Conservation (phyloP, 2,329 filamentous ascomycete genomes). For the Aureobasidium zeae region DNA sequence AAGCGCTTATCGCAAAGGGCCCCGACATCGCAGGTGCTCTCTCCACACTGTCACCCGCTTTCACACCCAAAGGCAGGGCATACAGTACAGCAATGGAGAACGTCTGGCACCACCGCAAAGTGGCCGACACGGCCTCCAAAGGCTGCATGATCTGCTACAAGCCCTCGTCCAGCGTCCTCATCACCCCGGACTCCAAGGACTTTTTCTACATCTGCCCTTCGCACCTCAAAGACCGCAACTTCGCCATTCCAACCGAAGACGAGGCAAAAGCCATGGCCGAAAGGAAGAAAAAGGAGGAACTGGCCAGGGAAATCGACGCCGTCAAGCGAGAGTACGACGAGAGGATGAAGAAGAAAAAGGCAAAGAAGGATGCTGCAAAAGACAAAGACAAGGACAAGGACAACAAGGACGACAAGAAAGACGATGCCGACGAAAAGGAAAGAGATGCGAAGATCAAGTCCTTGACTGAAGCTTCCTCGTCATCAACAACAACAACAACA, state of each 20-base stretch:
- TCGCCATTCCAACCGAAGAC: constrained; percentile 63
- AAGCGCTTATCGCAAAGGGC: constrained; percentile 15
- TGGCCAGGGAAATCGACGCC: constrained; percentile 40
- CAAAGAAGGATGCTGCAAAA: constrained; percentile 34
- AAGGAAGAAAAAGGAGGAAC: constrained; percentile 44
- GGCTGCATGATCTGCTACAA: constrained; percentile 90
- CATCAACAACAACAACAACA: constrained; percentile 31
- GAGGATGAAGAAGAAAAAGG: constrained; percentile 33
- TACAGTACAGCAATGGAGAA: constrained; percentile 43
- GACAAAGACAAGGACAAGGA: constrained; percentile 52
- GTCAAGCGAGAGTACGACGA: constrained; percentile 46
- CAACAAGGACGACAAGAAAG: constrained; percentile 58
- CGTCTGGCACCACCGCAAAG: constrained; percentile 73
- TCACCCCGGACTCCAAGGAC: constrained; percentile 85
- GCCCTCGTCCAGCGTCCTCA: constrained; percentile 73
- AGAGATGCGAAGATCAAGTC: constrained; percentile 49
- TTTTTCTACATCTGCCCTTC: constrained; percentile 74
- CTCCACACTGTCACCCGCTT: background rate
- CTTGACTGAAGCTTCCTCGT: constrained; percentile 30
- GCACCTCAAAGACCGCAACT: constrained; percentile 75
- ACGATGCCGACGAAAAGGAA: constrained; percentile 55
- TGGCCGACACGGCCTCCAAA: constrained; percentile 74
- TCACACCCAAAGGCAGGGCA: background rate
- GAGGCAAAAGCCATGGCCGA: constrained; percentile 51
- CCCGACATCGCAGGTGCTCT: constrained; percentile 1